Conservation (phyloP, 441 rosid genomes). For the Daphne laureola region DNA sequence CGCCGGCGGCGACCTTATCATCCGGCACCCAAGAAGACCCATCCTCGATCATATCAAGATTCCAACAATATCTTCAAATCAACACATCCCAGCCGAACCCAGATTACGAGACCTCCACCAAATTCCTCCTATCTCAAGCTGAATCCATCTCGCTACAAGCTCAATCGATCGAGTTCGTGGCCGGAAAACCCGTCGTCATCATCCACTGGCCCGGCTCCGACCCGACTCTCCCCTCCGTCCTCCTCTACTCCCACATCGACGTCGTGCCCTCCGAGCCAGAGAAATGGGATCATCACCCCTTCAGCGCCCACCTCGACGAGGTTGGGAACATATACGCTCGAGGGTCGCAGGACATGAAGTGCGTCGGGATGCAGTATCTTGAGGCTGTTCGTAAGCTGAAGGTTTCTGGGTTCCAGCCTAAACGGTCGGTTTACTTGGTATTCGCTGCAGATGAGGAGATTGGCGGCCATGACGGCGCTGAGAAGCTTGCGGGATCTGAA, state of each 20-base stretch:
- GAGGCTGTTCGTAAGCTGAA: slow-evolving; percentile 77
- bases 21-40: slow-evolving; percentile 13
- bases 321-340: slow-evolving; percentile 66
- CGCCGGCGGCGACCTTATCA: slow-evolving; percentile 11
- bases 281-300: slow-evolving; percentile 78
- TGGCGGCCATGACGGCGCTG: slow-evolving; percentile 82
- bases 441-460: slow-evolving; percentile 94
- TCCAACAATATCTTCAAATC: slow-evolving; percentile 79
- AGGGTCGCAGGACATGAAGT: slow-evolving; percentile 98
- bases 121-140: slow-evolving; percentile 62
- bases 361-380: slow-evolving; percentile 90
- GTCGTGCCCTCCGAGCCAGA: slow-evolving; percentile 74
- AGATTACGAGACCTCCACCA: slow-evolving; percentile 43
- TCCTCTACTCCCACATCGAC: slow-evolving; percentile 93
- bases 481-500: slow-evolving; percentile 55
- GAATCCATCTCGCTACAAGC: slow-evolving; percentile 52
- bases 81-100: slow-evolving; percentile 85
- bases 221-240: slow-evolving; percentile 55
- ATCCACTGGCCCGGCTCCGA: slow-evolving; percentile 75
- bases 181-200: slow-evolving; percentile 62
- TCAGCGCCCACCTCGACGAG: slow-evolving; percentile 70
- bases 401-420: slow-evolving; percentile 47
- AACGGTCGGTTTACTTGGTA: slow-evolving; percentile 63
- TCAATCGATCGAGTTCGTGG: slow-evolving; percentile 49
- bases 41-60: slow-evolving; percentile 44